Evolutionary conservation across 73 alveolate species (phyloP), one percentile per base, ranked within the genome.

Genomic region (Paraurostyla sp.): DNA sequence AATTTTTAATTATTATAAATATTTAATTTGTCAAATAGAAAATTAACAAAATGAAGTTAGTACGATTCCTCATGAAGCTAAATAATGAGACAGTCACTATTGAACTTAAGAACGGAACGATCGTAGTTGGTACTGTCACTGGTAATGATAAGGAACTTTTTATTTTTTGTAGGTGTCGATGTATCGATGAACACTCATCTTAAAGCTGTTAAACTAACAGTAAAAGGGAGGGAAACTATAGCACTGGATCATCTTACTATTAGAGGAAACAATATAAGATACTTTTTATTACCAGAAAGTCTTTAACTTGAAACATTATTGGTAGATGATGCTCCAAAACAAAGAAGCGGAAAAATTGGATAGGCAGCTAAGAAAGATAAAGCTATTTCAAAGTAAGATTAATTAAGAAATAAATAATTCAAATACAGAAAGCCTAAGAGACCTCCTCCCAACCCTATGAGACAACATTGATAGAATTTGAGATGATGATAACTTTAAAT

Each of bases 81-180:
- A 95, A 90, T 63, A 95, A 93, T 80, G 99, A 98, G 98, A 93
- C 98, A 48, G 99, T 98, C 54, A 97, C 98, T 29, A 97, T 98
- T 52, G 99, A 98, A 84, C 94, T 98, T 69, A 98, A 98, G 96
- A 98, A 98, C 92, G 99, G 99, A 46, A 97, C 99, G 9, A 98
- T 97, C 71, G 98, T 98, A 57, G 97, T 94, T 63, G 99, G 99
- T 0, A 92, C 99, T 13, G 91, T 96, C 54, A 91, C 97, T 57
- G 99, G 83, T 59, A 59, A 22, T 41, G 13, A 6, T 25, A 38
- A 76, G n/a, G n/a, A n/a, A n/a, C n/a, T n/a, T 13, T 16, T 41
- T 71, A 15, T 42, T 15, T 27, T 15, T 11, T 52, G 18, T 87
- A 81, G 95, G 99, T 63, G 99, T 98, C 32, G 99, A 98, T 90